Evolutionary conservation across 257 asterid species (phyloP).

Genomic region (Petunia axillaris): DNA sequence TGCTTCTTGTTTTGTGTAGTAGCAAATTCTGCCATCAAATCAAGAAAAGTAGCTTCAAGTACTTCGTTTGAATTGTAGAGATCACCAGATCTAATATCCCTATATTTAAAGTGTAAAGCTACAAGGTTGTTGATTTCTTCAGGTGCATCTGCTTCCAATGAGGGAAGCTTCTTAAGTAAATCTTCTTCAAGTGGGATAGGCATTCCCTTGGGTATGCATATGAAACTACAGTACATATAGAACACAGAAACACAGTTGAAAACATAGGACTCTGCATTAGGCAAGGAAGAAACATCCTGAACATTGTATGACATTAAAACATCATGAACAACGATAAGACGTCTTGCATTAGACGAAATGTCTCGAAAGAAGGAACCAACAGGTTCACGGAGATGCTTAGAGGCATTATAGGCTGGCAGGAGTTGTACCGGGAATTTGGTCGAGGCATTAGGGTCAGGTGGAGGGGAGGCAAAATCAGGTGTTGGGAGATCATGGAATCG

Average conservation of each 20-base stretch:
- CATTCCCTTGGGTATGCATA: slow-evolving; percentile 39
- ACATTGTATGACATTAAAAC: slow-evolving; percentile 52
- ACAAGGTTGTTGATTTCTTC: slow-evolving; percentile 42
- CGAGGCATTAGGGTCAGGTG: slow-evolving; percentile 35
- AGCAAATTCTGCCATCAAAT: slow-evolving; percentile 36
- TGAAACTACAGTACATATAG: slow-evolving; percentile 35
- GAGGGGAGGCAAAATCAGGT: slow-evolving; percentile 27
- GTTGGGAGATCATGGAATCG: slow-evolving; percentile 46
- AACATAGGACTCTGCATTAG: slow-evolving; percentile 49
- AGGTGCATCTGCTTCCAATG: slow-evolving; percentile 41
- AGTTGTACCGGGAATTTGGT: slow-evolving; percentile 43
- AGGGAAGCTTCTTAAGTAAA: slow-evolving; percentile 35
- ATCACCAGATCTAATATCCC: slow-evolving; percentile 50
- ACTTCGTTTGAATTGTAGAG: slow-evolving; percentile 59
- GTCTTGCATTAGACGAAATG: slow-evolving; percentile 30
- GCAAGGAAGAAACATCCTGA: slow-evolving; percentile 44
- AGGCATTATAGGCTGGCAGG: slow-evolving; percentile 43
- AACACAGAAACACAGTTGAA: slow-evolving; percentile 55
- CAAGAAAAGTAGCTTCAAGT: slow-evolving; percentile 51
- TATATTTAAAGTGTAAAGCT: slow-evolving; percentile 35
- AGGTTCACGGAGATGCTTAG: slow-evolving; percentile 45
- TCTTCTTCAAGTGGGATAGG: slow-evolving; percentile 36
- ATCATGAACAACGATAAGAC: slow-evolving; percentile 49
- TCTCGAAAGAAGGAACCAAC: slow-evolving; percentile 31
- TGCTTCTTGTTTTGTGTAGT: slow-evolving; percentile 40